Evolutionary conservation across 371 early-diverging fungal genomes (phyloP), one percentile per base, ranked within the genome.

Genomic region (Syncephalastrum monosporum): DNA sequence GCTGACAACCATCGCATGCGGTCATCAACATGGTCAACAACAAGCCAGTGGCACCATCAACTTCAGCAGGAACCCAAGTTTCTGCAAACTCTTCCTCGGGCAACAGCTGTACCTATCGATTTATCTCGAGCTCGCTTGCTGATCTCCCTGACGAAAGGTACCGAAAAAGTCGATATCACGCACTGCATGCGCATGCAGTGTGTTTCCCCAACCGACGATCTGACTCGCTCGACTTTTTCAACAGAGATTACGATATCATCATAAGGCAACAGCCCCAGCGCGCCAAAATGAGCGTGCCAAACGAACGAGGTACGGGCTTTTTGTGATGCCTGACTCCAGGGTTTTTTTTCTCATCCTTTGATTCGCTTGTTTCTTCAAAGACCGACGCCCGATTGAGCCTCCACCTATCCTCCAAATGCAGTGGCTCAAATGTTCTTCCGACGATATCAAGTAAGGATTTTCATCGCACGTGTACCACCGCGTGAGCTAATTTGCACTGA

Each of bases 311-410:
- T 75, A 72, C n/a, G 38, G 51, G 21, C 21, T 4, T 24, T 24
- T 49, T 49, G 23, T 49, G 25, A 24, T 24, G n/a, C 15, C 23
- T 23, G 47, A 24, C 27, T 50, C 15, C 10, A 14, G 42, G 19
- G 17, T 38, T 23, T 19, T 46, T 29, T 27, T 23, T 29, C 38
- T 33, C 38, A 33, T 33, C 38, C 10, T 33, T 10, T 33, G 38
- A 14, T 21, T 50, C 14, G 10, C 42, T 23, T 52, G 10, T 33
- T 33, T 10, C 38, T 33, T 33, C 10, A n/a, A 53, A 69, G 74
- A 76, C 41, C 68, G 72, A 55, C 63, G 74, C 43, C 72, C 75
- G 10, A 71, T 79, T 45, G 79, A 79, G 52, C 79, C 79, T 24
- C 74, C 79, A 58, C 75, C 75, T 10, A 75, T 79, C 25, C 49